phyloP scores from a whole-genome alignment of 805 yeast species.

The Ascoidea rubescens region DNA sequence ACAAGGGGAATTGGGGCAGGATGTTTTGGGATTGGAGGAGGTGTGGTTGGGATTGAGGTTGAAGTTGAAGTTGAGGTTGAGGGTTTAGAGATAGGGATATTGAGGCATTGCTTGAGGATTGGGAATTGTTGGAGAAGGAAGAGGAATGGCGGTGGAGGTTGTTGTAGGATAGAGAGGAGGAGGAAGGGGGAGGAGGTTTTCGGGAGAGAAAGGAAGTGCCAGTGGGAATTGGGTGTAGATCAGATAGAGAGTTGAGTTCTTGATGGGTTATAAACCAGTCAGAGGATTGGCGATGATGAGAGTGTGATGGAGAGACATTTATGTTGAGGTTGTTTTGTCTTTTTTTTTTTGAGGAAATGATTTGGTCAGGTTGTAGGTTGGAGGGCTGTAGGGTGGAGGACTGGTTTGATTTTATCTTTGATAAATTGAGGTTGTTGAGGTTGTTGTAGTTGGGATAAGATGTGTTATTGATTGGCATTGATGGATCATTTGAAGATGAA shows the following conservation, averaged over 20 bases:
- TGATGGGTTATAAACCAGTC: slow-evolving; percentile 4
- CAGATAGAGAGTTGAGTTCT: slow-evolving; percentile 9
- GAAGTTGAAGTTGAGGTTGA: not conserved
- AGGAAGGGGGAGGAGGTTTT: not conserved
- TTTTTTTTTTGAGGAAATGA: no score
- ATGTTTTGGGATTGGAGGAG: not conserved
- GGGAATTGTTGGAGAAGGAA: not conserved
- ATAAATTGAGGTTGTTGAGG: no score
- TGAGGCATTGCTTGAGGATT: not conserved
- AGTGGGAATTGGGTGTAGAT: slow-evolving; percentile 10
- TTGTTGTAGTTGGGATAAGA: no score
- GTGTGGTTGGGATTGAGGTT: slow-evolving; percentile 1
- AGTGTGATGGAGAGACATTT: not conserved
- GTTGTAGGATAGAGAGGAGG: not conserved
- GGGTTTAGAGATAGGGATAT: not conserved
- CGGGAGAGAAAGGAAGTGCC: not conserved
- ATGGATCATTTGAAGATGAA: not conserved
- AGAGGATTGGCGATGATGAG: not conserved
- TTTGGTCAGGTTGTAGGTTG: no score
- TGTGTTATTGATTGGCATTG: not conserved
- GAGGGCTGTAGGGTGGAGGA: not conserved
- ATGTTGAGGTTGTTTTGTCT: not conserved
- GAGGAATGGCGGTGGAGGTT: not conserved
- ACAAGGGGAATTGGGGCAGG: slow-evolving; percentile 2
- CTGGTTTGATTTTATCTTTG: not conserved